A percentile compares a stretch with the other conserved stretches of the same genome.
Evolutionary conservation across 2,329 filamentous ascomycete genomes (phyloP).

Genomic region (Diaporthe aspalathi): DNA sequence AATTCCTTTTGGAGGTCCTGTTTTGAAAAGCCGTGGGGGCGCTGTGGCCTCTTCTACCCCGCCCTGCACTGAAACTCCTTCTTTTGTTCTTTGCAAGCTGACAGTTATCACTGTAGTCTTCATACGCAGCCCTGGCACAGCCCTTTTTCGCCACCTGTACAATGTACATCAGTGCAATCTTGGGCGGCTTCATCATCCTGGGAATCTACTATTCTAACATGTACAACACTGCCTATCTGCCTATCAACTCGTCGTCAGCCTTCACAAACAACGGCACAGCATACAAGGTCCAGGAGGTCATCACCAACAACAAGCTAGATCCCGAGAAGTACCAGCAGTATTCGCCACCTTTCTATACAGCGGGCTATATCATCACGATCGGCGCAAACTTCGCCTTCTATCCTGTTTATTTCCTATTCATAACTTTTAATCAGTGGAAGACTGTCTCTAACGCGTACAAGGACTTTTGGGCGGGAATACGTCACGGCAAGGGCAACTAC

Average conservation of each 20-base stretch:
- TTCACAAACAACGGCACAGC: conserved; percentile 57
- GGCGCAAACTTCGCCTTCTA: conserved; percentile 59
- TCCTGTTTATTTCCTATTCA: conserved; percentile 56
- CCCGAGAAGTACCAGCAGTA: conserved; percentile 54
- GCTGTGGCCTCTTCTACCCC: too few relatives aligned
- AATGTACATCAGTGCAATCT: conserved; percentile 48
- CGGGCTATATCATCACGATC: conserved; percentile 54
- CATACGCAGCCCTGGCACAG: conserved; percentile 51
- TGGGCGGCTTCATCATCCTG: conserved; percentile 54
- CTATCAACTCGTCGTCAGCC: conserved; percentile 59
- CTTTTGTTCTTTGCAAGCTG: too few relatives aligned
- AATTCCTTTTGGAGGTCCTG: too few relatives aligned
- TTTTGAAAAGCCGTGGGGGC: too few relatives aligned
- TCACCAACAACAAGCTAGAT: conserved; percentile 53
- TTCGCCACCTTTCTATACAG: conserved; percentile 58
- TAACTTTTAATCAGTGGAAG: conserved; percentile 55
- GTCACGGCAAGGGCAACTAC: conserved; percentile 54
- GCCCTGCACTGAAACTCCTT: too few relatives aligned
- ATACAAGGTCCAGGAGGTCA: conserved; percentile 55
- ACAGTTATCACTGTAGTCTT: conserved; percentile 42
- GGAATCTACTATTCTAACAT: conserved; percentile 57
- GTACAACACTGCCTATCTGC: conserved; percentile 57
- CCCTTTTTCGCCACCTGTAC: conserved; percentile 57
- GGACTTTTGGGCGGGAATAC: conserved; percentile 53
- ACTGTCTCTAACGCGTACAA: conserved; percentile 52